These are phyloP conservation scores for Lithocarpus polystachyus DNA, from an alignment of 306 rosid genomes.

Conservation along the genomic window DNA sequence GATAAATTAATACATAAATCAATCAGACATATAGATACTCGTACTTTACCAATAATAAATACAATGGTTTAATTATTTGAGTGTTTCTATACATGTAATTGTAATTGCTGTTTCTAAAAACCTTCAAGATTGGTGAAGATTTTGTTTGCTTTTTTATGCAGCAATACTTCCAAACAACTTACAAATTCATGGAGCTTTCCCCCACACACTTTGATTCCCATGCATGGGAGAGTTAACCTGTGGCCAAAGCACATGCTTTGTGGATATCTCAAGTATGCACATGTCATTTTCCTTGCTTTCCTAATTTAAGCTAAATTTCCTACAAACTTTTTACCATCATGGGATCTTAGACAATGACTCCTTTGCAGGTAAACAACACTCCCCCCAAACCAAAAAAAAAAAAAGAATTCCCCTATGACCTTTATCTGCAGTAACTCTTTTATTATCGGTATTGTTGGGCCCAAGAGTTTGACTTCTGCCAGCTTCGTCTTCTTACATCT, in stretches of 20 bases:
- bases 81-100: no score
- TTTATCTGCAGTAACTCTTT: neutral
- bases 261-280: slow-evolving; percentile 71
- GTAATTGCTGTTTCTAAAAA: neutral
- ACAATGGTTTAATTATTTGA: no score
- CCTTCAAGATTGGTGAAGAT: neutral
- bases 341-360: neutral
- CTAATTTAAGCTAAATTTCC: neutral
- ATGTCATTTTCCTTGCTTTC: neutral
- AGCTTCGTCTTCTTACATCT: neutral
- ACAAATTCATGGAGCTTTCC: slow-evolving; percentile 71
- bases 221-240: slow-evolving; percentile 85
- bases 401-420: neutral
- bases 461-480: neutral
- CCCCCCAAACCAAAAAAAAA: neutral
- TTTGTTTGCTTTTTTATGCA: slow-evolving; percentile 22
- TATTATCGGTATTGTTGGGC: neutral
- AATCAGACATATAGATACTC: no score
- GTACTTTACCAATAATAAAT: no score
- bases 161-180: slow-evolving; percentile 80
- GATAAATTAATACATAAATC: no score
- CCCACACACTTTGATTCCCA: slow-evolving; percentile 73
- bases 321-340: neutral
- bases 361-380: neutral
- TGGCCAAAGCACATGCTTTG: slow-evolving; percentile 94